These are phyloP conservation scores for Helotiales sp. DNA, from an alignment of 2,329 filamentous ascomycete species.

Conservation along the genomic window DNA sequence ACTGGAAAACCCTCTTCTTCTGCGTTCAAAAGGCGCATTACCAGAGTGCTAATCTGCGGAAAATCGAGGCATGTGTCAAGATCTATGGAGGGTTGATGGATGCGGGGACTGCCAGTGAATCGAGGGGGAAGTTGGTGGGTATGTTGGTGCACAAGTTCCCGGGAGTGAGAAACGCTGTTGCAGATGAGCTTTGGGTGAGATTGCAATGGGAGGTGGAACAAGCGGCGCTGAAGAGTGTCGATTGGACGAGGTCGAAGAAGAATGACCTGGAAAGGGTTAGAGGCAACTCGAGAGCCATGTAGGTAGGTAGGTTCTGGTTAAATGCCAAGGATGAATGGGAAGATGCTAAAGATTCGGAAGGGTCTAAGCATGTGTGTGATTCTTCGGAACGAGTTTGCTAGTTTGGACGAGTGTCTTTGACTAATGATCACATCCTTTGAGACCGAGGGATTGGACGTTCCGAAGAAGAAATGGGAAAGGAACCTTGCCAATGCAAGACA, in stretches of 20 bases:
- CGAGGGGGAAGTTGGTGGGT: constrained; percentile 70
- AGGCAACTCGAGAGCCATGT: too few relatives aligned
- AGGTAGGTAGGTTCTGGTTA: too few relatives aligned
- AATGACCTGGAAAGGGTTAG: background rate
- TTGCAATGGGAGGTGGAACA: constrained; percentile 50
- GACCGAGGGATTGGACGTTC: background rate
- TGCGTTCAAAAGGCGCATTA: constrained; percentile 79
- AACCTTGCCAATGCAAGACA: background rate
- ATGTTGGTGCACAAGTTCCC: constrained; percentile 86
- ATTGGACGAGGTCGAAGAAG: constrained; percentile 50
- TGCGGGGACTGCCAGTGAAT: constrained; percentile 58
- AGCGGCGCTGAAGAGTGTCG: constrained; percentile 55
- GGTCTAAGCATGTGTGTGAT: background rate
- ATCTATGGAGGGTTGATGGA: constrained; percentile 74
- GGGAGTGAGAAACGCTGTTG: constrained; percentile 64
- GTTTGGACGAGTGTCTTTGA: background rate
- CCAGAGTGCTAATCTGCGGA: constrained; percentile 81
- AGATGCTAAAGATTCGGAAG: too few relatives aligned
- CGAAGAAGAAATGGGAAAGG: background rate
- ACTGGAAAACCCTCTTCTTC: constrained; percentile 64
- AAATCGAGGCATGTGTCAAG: constrained; percentile 79
- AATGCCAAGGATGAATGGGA: too few relatives aligned
- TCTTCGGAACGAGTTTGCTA: background rate
- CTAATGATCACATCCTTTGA: background rate
- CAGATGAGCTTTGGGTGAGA: constrained; percentile 59